Conservation (phyloP, 73 alveolate genomes). For the Loxodes magnus region DNA sequence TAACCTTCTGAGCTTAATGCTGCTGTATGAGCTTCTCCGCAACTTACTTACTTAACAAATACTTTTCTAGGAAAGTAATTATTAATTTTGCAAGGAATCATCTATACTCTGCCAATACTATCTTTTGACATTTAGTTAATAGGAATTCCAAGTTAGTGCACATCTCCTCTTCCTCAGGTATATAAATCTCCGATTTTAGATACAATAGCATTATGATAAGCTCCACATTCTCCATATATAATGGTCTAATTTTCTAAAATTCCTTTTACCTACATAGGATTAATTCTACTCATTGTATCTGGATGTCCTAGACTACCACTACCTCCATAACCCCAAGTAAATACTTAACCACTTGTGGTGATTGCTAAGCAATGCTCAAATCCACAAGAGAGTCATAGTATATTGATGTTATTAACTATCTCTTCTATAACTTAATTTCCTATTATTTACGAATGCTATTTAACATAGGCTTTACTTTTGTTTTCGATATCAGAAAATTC, state of each 20-base stretch:
- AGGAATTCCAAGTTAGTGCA: slow-evolving; percentile 35
- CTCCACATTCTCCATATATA: slow-evolving; percentile 35
- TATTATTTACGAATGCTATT: neutral
- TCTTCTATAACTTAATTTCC: neutral
- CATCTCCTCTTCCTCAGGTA: slow-evolving; percentile 63
- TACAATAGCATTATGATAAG: slow-evolving; percentile 40
- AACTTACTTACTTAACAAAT: slow-evolving; percentile 15
- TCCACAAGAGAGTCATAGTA: slow-evolving; percentile 29
- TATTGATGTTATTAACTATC: neutral
- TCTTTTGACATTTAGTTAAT: slow-evolving; percentile 15
- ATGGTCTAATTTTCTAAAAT: neutral
- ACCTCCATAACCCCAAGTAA: slow-evolving; percentile 62
- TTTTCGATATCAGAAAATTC: slow-evolving; percentile 1
- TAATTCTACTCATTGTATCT: slow-evolving; percentile 11
- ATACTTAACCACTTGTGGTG: slow-evolving; percentile 26
- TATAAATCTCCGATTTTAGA: slow-evolving; percentile 11
- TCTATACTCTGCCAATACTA: slow-evolving; percentile 16
- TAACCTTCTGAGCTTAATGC: slow-evolving; percentile 25
- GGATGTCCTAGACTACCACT: slow-evolving; percentile 61
- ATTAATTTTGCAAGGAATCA: slow-evolving; percentile 14
- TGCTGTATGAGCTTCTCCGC: slow-evolving; percentile 58
- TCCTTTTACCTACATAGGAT: slow-evolving; percentile 25
- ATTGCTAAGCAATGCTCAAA: slow-evolving; percentile 39
- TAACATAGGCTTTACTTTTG: neutral
- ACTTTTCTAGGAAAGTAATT: slow-evolving; percentile 1